Base-by-base conservation (phyloP, 179 eudicot genomes). In the Spergularia azorica region DNA sequence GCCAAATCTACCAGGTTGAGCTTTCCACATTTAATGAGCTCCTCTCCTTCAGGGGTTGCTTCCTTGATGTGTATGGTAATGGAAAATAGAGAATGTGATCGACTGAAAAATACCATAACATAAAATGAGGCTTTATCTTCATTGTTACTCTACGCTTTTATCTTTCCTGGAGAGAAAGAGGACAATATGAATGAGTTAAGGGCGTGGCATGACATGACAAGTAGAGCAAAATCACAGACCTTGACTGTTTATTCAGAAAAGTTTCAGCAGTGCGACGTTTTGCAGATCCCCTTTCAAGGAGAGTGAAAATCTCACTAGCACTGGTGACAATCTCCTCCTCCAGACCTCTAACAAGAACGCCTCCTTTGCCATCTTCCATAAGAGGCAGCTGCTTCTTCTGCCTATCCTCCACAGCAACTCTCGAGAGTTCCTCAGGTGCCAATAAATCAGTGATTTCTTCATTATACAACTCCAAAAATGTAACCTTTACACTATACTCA, bases 1-100 rank as follows among this genome's bases (percentile, higher is more conserved):
- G 99, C 99, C 82, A 95, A 88, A 84, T 95, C 99, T 60, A 95
- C 99, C 84, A 95, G 85, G 83, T 95, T 95, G 57, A 95, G 86
- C 83, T 95, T 95, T 64, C 99, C 99, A 79, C 99, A 94, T 87
- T 95, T 95, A 79, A 95, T 95, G 52, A 95, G 96, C 82, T 95
- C 99, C 85, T 95, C 99, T 9, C 99, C 99, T 86, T 95, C 99
- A 58, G 99, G 98, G n/a, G 98, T 95, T 82, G 99, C 89, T 86
- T 95, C 99, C 77, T 94, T 95, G 69, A 95, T 95, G 89, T 95
- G 99, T 79, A 95, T 95, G 16, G 99, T 95, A 75, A 95, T 94
- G 66, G 98, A 91, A 72, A 95, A 95, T 20, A 95, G 86, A 72
- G 99, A 95, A 86, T 95, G 99, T 61, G 99, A 95, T 48, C 99